A percentile compares a stretch with the other conserved stretches of the same genome.
Conservation (phyloP, 768 basidiomycete species). For the Chalciporus piperatus region DNA sequence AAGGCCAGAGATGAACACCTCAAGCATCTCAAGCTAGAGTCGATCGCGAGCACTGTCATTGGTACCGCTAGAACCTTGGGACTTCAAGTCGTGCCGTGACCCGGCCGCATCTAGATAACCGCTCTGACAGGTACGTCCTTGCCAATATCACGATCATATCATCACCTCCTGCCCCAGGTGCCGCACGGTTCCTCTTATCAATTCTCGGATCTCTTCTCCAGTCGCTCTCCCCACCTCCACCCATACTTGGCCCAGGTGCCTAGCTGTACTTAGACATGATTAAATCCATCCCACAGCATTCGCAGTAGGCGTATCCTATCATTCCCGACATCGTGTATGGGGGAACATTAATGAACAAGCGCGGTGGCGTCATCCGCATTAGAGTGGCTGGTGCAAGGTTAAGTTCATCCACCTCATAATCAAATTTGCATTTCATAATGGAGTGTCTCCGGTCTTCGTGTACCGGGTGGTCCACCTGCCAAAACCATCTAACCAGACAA, state of each 20-base stretch:
- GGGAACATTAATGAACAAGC: conserved; percentile 33
- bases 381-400: conserved; percentile 33
- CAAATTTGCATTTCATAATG: conserved; percentile 42
- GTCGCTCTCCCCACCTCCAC: conserved; percentile 9
- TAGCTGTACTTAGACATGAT: conserved; percentile 28
- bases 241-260: conserved; percentile 14
- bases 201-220: conserved; percentile 9
- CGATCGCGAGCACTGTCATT: conserved; percentile 83
- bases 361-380: conserved; percentile 30
- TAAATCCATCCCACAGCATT: conserved; percentile 12
- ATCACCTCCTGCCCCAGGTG: conserved; percentile 13
- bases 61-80: conserved; percentile 89
- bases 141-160: conserved; percentile 17
- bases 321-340: conserved; percentile 31
- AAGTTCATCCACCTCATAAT: conserved; percentile 39
- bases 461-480: conserved; percentile 29
- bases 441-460: conserved; percentile 32
- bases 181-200: conserved; percentile 26
- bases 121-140: conserved; percentile 26
- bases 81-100: conserved; percentile 84
- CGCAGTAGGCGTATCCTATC: conserved; percentile 22
- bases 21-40: conserved; percentile 82
- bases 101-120: conserved; percentile 14
- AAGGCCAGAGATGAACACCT: conserved; percentile 89
- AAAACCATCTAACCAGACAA: conserved; percentile 19